These are phyloP conservation scores for Aspergillus oerlinghausenensis DNA, from an alignment of 2,329 filamentous ascomycete genomes.

Conservation along the genomic window DNA sequence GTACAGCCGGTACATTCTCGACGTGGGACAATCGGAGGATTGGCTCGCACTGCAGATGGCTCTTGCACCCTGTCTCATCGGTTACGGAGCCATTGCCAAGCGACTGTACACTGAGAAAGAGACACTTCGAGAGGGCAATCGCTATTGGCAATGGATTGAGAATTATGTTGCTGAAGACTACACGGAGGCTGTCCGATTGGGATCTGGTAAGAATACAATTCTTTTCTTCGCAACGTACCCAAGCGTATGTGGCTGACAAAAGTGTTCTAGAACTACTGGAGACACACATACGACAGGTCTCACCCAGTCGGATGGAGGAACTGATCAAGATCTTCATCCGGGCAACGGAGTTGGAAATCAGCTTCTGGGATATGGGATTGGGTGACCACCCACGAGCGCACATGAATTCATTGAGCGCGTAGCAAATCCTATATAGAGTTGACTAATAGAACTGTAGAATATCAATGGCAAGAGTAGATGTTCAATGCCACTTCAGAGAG, in stretches of 20 bases:
- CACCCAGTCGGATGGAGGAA: conserved; percentile 71
- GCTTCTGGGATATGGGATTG: conserved; percentile 69
- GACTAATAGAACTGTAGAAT: neutral
- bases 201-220: conserved; percentile 53
- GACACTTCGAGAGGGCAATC: conserved; percentile 61
- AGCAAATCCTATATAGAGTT: neutral
- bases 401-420: neutral
- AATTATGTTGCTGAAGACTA: conserved; percentile 85
- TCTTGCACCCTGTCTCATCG: conserved; percentile 81
- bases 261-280: conserved; percentile 63
- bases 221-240: neutral
- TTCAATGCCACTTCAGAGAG: no score
- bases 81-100: conserved; percentile 75
- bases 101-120: conserved; percentile 61
- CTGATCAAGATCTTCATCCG: conserved; percentile 79
- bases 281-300: conserved; percentile 66
- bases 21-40: conserved; percentile 81
- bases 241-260: conserved; percentile 5
- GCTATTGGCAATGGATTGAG: conserved; percentile 86
- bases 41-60: conserved; percentile 83
- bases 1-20: conserved; percentile 81
- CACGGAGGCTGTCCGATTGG: conserved; percentile 62
- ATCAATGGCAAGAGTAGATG: neutral
- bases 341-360: conserved; percentile 74
- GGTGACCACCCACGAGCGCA: conserved; percentile 9